These are phyloP conservation scores for Cercospora sp. DNA, from an alignment of 2,329 filamentous ascomycete species.

Conservation along the genomic window DNA sequence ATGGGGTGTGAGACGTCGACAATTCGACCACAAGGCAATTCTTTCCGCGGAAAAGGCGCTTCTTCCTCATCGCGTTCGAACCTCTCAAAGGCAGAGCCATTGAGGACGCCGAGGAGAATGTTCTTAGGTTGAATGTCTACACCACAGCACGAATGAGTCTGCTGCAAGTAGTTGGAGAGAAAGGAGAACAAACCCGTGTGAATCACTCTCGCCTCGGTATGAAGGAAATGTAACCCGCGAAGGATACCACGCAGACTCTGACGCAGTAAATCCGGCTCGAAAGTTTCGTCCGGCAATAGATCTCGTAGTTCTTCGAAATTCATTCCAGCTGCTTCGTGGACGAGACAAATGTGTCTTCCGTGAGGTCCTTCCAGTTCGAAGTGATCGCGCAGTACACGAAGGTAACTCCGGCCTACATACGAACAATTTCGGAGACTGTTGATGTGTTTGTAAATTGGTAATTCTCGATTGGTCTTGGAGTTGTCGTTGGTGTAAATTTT, in stretches of 20 bases:
- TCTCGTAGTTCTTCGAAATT: neutral
- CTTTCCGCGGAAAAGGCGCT: neutral
- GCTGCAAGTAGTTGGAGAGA: no score
- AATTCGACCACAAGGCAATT: neutral
- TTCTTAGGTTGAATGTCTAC: neutral
- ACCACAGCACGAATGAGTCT: no score
- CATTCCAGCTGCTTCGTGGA: constrained; percentile 4
- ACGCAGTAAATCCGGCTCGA: neutral
- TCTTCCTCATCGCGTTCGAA: neutral
- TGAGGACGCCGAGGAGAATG: neutral
- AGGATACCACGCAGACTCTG: neutral
- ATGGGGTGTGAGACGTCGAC: neutral
- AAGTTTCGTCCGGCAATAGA: neutral
- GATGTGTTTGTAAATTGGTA: constrained; percentile 38
- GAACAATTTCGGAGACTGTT: constrained; percentile 23
- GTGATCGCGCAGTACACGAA: constrained; percentile 42
- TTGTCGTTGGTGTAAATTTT: constrained; percentile 42
- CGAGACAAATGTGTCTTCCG: constrained; percentile 43
- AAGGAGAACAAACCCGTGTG: neutral
- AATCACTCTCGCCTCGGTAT: neutral
- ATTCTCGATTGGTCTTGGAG: constrained; percentile 37
- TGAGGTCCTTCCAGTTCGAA: constrained; percentile 39
- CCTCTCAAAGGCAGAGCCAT: neutral
- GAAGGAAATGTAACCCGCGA: neutral
- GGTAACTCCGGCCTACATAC: constrained; percentile 36